Conservation (phyloP, 2,329 filamentous ascomycete genomes). For the Dryadomyces sulphureus region DNA sequence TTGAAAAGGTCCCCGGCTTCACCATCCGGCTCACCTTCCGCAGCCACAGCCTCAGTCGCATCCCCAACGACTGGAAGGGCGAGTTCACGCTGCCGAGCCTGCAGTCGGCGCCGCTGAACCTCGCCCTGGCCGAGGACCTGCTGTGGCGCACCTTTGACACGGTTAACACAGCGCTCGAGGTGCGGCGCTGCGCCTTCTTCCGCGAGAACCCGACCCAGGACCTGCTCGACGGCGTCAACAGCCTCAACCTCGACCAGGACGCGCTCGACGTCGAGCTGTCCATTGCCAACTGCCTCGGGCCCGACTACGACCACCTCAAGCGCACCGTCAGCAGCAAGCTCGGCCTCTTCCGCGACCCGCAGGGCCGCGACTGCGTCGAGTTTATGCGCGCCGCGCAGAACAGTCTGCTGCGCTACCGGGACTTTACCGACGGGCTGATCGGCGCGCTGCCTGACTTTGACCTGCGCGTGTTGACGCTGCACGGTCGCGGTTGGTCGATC, state of each 20-base stretch:
- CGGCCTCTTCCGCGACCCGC: slow-evolving; percentile 27
- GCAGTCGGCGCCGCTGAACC: slow-evolving; percentile 32
- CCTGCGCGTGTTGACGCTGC: slow-evolving; percentile 30
- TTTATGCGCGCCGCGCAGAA: slow-evolving; percentile 26
- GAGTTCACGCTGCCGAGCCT: slow-evolving; percentile 28
- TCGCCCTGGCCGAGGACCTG: slow-evolving; percentile 29
- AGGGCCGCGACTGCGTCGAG: slow-evolving; percentile 26
- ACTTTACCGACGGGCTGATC: slow-evolving; percentile 26
- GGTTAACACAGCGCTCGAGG: slow-evolving; percentile 25
- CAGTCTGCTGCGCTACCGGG: slow-evolving; percentile 21
- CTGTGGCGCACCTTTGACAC: slow-evolving; percentile 28
- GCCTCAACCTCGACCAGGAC: slow-evolving; percentile 25
- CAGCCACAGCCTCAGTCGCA: slow-evolving; percentile 22
- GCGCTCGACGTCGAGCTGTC: slow-evolving; percentile 30
- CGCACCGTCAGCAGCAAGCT: slow-evolving; percentile 27
- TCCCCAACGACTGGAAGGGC: slow-evolving; percentile 22
- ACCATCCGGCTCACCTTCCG: slow-evolving; percentile 29
- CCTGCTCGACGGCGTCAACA: slow-evolving; percentile 21
- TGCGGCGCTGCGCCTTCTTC: slow-evolving; percentile 25
- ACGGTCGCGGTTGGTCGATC: slow-evolving; percentile 28
- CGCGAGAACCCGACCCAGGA: slow-evolving; percentile 21
- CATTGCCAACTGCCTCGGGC: slow-evolving; percentile 34
- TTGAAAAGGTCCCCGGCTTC: slow-evolving; percentile 34
- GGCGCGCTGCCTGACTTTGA: slow-evolving; percentile 31
- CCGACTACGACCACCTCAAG: slow-evolving; percentile 27